These are phyloP conservation scores for Yamadazyma nakazawae DNA, from an alignment of 805 yeast species.

Conservation along the genomic window DNA sequence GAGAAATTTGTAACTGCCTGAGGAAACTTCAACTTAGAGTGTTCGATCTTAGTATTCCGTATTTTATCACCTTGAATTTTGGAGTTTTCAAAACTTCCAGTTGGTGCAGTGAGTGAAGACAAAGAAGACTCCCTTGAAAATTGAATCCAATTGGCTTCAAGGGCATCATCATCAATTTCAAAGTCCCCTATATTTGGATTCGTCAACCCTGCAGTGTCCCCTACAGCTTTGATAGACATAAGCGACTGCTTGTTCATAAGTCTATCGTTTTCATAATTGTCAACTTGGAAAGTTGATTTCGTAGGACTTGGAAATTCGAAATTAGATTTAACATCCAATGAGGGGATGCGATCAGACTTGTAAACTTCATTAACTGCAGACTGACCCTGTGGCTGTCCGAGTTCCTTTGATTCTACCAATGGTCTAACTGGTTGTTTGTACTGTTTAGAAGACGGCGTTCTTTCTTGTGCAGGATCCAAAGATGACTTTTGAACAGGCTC, in stretches of 20 bases:
- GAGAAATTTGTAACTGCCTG: slow-evolving; percentile 1
- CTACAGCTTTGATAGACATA: slow-evolving; percentile 3
- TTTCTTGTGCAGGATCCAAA: neutral
- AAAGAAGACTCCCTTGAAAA: slow-evolving; percentile 21
- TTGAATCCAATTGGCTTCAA: slow-evolving; percentile 24
- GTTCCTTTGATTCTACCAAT: no score
- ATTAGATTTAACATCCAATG: slow-evolving; percentile 25
- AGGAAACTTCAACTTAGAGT: slow-evolving; percentile 4
- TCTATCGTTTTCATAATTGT: slow-evolving; percentile 4
- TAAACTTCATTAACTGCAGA: slow-evolving; percentile 1
- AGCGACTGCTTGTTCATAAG: slow-evolving; percentile 1
- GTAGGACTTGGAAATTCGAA: slow-evolving; percentile 26
- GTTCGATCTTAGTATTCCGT: neutral
- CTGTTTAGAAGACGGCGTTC: neutral
- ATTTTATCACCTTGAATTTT: neutral
- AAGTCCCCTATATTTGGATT: slow-evolving; percentile 1
- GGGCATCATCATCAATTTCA: slow-evolving; percentile 10
- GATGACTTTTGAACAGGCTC: neutral
- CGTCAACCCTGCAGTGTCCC: slow-evolving; percentile 3
- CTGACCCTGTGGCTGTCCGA: neutral
- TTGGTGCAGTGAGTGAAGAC: slow-evolving; percentile 5
- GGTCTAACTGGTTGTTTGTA: neutral
- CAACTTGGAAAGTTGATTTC: slow-evolving; percentile 1
- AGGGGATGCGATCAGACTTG: slow-evolving; percentile 5
- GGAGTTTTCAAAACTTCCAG: neutral